A percentile compares a stretch with the other conserved stretches of the same genome.
Conservation (phyloP, 225 moss, liverwort and hornwort genomes). For the Straminergon stramineum region DNA sequence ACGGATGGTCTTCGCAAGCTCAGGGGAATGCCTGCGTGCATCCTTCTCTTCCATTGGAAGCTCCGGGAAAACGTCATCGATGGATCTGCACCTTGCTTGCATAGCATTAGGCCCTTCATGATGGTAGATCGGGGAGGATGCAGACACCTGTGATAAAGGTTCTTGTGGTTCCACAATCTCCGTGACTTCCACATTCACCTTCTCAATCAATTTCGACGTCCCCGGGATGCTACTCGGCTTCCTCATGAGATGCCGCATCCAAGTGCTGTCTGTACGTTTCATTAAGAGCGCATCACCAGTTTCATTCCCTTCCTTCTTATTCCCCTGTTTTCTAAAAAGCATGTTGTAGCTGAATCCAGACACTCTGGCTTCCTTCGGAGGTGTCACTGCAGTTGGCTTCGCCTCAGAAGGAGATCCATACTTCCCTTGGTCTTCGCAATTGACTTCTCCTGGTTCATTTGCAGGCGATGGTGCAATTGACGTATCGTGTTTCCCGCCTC, state of each 20-base stretch:
- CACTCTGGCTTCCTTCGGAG: neutral
- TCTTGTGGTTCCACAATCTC: neutral
- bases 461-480: neutral
- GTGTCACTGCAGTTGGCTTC: neutral
- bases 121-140: neutral
- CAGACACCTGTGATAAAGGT: neutral
- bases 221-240: neutral
- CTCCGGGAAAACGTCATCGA: conserved; percentile 69
- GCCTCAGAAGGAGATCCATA: neutral
- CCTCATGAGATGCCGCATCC: conserved; percentile 23
- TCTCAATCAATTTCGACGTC: neutral
- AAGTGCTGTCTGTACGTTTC: conserved; percentile 15
- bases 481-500: conserved; percentile 14
- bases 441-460: neutral
- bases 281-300: neutral
- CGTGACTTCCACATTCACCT: neutral
- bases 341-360: neutral
- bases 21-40: conserved; percentile 5
- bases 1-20: conserved; percentile 30
- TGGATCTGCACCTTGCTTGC: conserved; percentile 15
- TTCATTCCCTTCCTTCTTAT: conserved; percentile 16
- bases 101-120: neutral
- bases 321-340: conserved; percentile 10
- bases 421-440: neutral
- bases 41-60: conserved; percentile 42